These are phyloP conservation scores for Berkeleyomyces rouxiae DNA, from an alignment of 2,329 filamentous ascomycete species.

Conservation along the genomic window DNA sequence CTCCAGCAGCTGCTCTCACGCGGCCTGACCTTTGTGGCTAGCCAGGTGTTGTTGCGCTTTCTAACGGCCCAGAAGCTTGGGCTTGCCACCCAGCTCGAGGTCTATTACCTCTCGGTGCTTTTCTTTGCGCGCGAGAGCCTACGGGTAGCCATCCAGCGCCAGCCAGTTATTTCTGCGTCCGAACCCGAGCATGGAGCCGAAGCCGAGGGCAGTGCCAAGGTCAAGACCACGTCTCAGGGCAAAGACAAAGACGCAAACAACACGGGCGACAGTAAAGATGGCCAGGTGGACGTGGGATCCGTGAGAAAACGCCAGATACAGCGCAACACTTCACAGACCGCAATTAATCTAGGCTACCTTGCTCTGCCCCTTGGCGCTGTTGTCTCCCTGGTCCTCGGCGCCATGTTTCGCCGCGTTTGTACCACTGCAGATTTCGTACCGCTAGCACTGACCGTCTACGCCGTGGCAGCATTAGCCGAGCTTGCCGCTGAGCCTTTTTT, in stretches of 20 bases:
- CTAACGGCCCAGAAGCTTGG: constrained; percentile 74
- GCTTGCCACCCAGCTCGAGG: constrained; percentile 74
- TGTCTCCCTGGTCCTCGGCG: constrained; percentile 46
- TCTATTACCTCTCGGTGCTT: constrained; percentile 82
- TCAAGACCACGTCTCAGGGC: constrained; percentile 16
- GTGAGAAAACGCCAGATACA: background rate
- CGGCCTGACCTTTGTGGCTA: constrained; percentile 75
- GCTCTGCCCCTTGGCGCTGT: constrained; percentile 51
- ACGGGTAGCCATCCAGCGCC: constrained; percentile 77
- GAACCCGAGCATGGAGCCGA: background rate
- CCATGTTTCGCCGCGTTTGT: constrained; percentile 44
- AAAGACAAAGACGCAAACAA: constrained; percentile 15
- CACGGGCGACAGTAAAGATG: background rate
- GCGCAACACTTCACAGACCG: constrained; percentile 43
- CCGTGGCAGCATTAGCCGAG: constrained; percentile 47
- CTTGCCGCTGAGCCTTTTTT: constrained; percentile 78
- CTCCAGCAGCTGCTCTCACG: constrained; percentile 76
- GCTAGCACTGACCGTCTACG: constrained; percentile 36
- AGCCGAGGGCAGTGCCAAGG: background rate
- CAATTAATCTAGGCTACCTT: constrained; percentile 79
- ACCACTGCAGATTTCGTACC: constrained; percentile 41
- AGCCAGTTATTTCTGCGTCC: constrained; percentile 20
- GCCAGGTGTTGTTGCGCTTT: constrained; percentile 77
- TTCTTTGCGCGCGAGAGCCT: constrained; percentile 89
- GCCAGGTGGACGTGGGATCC: background rate